phyloP scores from a whole-genome alignment of 768 basidiomycete species.

The Thelephora ganbajun region DNA sequence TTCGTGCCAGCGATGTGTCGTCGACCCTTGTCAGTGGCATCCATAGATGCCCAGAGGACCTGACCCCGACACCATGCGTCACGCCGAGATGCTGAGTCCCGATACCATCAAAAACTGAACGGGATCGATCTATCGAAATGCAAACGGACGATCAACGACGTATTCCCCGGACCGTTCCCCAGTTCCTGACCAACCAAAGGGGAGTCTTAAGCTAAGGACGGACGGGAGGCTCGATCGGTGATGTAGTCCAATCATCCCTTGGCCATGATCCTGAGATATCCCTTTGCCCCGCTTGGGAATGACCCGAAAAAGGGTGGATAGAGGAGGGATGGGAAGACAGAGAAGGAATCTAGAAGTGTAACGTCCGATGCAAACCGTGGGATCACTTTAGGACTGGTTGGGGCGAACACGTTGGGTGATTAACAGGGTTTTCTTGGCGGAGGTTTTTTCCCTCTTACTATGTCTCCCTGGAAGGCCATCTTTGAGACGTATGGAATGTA shows the following conservation, averaged over 20 bases:
- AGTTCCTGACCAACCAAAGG: slow-evolving; percentile 72
- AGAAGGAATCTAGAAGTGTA: slow-evolving; percentile 69
- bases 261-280: slow-evolving; percentile 45
- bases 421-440: no score
- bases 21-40: no score
- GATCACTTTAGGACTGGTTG: slow-evolving; percentile 71
- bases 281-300: slow-evolving; percentile 9
- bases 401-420: slow-evolving; percentile 1
- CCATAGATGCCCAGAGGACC: no score
- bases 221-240: slow-evolving; percentile 49
- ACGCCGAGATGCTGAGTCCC: no score
- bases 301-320: slow-evolving; percentile 45
- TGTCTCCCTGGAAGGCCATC: slow-evolving; percentile 79
- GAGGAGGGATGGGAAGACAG: slow-evolving; percentile 42
- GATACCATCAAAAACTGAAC: no score
- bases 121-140: no score
- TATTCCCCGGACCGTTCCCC: no score
- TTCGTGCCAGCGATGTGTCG: no score
- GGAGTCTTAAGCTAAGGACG: slow-evolving; percentile 54
- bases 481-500: slow-evolving; percentile 70
- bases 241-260: slow-evolving; percentile 63
- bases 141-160: no score
- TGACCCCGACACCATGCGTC: no score
- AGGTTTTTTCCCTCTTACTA: not conserved
- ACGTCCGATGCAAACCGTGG: slow-evolving; percentile 98